Percentiles rank a stretch among this genome's conserved stretches.
phyloP scores from a whole-genome alignment of 352 stramenopile genomes.

The Phytophthora pinifolia region DNA sequence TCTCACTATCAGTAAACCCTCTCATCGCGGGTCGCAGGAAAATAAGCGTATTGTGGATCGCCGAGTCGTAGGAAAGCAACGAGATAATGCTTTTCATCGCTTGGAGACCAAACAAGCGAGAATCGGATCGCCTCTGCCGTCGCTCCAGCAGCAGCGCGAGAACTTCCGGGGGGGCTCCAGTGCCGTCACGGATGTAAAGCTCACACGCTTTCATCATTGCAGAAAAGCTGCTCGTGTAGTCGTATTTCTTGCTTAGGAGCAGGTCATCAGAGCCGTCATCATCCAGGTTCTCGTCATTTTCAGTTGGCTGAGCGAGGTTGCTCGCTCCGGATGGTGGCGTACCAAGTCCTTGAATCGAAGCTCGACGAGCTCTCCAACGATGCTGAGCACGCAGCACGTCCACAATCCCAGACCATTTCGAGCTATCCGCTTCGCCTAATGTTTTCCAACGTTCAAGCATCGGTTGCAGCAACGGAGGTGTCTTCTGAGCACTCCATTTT shows the following conservation, averaged over 20 bases:
- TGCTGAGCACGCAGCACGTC: conserved; percentile 81
- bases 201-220: conserved; percentile 87
- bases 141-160: conserved; percentile 69
- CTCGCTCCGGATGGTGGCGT: not conserved
- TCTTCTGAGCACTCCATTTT: conserved; percentile 86
- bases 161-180: conserved; percentile 79
- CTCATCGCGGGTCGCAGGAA: conserved; percentile 84
- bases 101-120: conserved; percentile 75
- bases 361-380: conserved; percentile 50
- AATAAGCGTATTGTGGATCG: conserved; percentile 73
- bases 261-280: conserved; percentile 19
- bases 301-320: not conserved
- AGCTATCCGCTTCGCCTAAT: conserved; percentile 70
- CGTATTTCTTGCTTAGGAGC: conserved; percentile 35
- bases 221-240: conserved; percentile 68
- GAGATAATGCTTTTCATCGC: conserved; percentile 79
- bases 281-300: conserved; percentile 10
- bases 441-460: conserved; percentile 89
- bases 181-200: conserved; percentile 84
- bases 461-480: conserved; percentile 75
- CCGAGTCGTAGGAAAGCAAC: conserved; percentile 73
- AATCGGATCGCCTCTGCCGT: conserved; percentile 71
- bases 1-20: conserved; percentile 86
- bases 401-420: conserved; percentile 86
- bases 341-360: conserved; percentile 38